phyloP scores from a whole-genome alignment of 2,329 filamentous ascomycete genomes.

The Periconia digitata region DNA sequence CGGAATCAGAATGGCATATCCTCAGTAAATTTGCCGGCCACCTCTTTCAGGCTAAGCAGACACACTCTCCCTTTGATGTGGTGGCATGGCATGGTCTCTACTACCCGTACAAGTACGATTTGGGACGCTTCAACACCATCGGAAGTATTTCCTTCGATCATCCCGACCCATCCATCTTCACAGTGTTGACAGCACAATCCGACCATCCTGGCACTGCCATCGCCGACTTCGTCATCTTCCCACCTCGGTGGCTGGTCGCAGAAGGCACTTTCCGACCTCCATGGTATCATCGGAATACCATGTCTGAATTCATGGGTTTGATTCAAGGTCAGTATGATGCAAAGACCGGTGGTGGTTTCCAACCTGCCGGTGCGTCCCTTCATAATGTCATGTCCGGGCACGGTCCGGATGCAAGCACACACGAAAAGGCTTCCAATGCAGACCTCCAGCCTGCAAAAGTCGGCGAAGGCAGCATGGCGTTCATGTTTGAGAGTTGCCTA shows the following conservation, averaged over 20 bases:
- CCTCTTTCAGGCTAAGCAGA: constrained; percentile 62
- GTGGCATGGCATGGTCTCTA: constrained; percentile 74
- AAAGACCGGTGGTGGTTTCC: constrained; percentile 60
- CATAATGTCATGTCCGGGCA: constrained; percentile 77
- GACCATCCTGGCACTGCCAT: constrained; percentile 57
- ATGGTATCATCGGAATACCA: constrained; percentile 71
- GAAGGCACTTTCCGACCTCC: constrained; percentile 72
- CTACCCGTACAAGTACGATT: constrained; percentile 61
- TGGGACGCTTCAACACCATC: constrained; percentile 60
- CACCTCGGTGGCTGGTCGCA: constrained; percentile 69
- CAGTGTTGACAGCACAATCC: constrained; percentile 66
- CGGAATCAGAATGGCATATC: constrained; percentile 58
- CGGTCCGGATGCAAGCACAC: constrained; percentile 62
- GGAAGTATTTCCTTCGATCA: constrained; percentile 64
- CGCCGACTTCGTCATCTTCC: constrained; percentile 73
- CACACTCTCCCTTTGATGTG: constrained; percentile 70
- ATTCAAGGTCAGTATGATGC: constrained; percentile 65
- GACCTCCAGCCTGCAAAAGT: constrained; percentile 60
- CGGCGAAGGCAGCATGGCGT: constrained; percentile 66
- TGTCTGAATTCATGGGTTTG: constrained; percentile 70
- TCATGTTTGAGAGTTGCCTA: constrained; percentile 67
- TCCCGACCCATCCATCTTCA: constrained; percentile 67
- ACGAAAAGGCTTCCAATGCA: constrained; percentile 59
- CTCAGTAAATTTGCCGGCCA: constrained; percentile 64
- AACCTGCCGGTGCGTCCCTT: constrained; percentile 63